A percentile compares a stretch with the other conserved stretches of the same genome.
Evolutionary conservation across 2,329 filamentous ascomycete species (phyloP).

Genomic region (Colletotrichum sublineola): DNA sequence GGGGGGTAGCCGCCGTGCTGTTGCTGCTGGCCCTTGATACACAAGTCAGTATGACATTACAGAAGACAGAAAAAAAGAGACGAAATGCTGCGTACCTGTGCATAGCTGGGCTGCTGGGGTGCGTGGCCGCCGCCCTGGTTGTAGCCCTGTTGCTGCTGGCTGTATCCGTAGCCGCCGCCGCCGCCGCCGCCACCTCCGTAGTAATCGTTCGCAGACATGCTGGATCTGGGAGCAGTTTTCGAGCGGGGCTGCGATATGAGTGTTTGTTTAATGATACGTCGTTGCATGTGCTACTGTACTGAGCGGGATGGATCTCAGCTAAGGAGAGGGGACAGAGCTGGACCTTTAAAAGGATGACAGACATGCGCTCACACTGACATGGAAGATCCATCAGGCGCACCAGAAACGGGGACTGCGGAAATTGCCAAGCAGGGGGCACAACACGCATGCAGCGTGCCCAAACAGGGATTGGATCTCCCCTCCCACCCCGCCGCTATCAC

Average conservation of each 20-base stretch:
- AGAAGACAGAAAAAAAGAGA: neutral
- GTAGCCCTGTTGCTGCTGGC: constrained; percentile 42
- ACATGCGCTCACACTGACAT: neutral
- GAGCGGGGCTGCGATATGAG: neutral
- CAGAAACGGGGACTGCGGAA: constrained; percentile 33
- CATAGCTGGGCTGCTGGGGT: constrained; percentile 45
- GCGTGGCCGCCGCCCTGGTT: constrained; percentile 44
- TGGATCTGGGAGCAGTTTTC: constrained; percentile 11
- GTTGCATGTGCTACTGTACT: neutral
- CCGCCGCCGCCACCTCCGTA: constrained; percentile 51
- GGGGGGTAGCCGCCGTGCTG: constrained; percentile 43
- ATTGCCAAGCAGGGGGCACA: constrained; percentile 32
- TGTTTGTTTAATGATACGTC: neutral
- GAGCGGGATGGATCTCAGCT: neutral
- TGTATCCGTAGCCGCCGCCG: constrained; percentile 43
- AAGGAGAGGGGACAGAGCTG: neutral
- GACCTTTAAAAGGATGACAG: constrained; percentile 25
- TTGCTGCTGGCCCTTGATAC: constrained; percentile 31
- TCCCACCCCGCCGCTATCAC: neutral
- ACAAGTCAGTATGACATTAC: neutral
- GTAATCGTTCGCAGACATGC: constrained; percentile 56
- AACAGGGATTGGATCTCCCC: constrained; percentile 9
- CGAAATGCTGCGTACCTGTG: constrained; percentile 45
- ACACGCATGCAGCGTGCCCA: neutral
- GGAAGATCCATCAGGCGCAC: neutral